Evolutionary conservation across 345 rosid genomes (phyloP), one percentile per base, ranked within the genome.

Genomic region (Rhizophora mangle): DNA sequence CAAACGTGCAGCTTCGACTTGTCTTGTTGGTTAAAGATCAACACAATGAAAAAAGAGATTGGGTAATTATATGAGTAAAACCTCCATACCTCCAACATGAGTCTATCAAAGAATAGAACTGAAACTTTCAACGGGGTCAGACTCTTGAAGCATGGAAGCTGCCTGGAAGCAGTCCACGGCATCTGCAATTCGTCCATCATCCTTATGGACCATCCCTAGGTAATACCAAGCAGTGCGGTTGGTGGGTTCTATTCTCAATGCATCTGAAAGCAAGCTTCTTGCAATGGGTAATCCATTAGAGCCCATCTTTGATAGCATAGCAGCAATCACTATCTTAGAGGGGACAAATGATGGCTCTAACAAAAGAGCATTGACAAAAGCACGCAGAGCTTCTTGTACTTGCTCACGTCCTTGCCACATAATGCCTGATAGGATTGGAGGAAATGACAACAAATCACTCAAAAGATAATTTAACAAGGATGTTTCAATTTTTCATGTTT

Each of bases 121-220:
- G 82, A 94, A 94, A 82, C 86, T 88, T 75, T 94, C 97, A 39
- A 94, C 74, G 6, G 97, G 97, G 77, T 94, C 92, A 3, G 93
- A 88, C 56, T 91, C 97, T 79, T 91, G 95, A 52, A 94, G 98
- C 92, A 94, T 87, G 32, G 92, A 85, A 58, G 98, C 95, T 52
- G 98, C 98, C 81, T 88, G 95, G 81, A 94, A 90, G 82, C 96
- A 89, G 67, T 94, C 97, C 16, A 81, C 76, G 10, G 97, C 97
- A 79, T 91, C 98, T 51, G 90, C 90, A 65, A 85, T 80, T 65
- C 97, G 93, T 39, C 98, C 97, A 65, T 88, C 93, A 24, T 78
- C 82, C 68, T 76, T 86, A 69, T 89, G 96, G 64, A 94, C 85
- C 83, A 85, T 64, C 39, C 98, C 98, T 75, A 94, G 76, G 82